phyloP scores from a whole-genome alignment of 805 yeast species.

The Tetrapisispora pingtungensis region DNA sequence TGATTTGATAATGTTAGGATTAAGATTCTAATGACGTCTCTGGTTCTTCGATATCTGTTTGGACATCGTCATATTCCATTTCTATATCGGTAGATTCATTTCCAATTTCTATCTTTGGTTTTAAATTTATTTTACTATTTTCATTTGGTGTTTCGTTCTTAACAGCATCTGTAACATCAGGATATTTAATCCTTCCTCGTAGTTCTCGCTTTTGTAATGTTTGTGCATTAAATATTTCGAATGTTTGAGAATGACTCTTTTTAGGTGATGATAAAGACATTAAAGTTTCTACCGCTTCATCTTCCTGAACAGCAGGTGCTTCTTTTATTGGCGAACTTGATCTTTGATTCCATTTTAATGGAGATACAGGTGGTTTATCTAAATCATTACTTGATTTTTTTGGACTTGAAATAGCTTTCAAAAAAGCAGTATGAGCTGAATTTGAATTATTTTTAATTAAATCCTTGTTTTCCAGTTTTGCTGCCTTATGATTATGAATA shows the following conservation, averaged over 20 bases:
- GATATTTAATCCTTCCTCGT: not conserved
- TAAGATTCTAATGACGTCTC: not conserved
- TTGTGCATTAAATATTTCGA: not conserved
- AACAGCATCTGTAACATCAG: not conserved
- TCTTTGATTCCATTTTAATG: slow-evolving; percentile 5
- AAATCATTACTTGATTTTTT: not conserved
- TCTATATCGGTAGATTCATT: not conserved
- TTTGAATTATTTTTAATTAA: slow-evolving; percentile 10
- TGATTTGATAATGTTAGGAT: too few relatives aligned
- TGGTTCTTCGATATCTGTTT: slow-evolving; percentile 16
- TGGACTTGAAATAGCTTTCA: slow-evolving; percentile 30
- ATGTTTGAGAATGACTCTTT: slow-evolving; percentile 3
- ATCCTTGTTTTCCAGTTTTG: not conserved
- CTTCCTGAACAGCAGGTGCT: slow-evolving; percentile 24
- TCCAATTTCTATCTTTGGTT: not conserved
- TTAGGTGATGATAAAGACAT: slow-evolving; percentile 34
- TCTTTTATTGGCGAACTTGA: slow-evolving; percentile 4
- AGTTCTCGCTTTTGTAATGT: too few relatives aligned
- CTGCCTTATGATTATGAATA: not conserved
- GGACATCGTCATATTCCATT: slow-evolving; percentile 7
- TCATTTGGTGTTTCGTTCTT: not conserved
- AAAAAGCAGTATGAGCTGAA: slow-evolving; percentile 34
- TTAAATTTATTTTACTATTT: not conserved
- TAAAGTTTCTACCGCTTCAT: slow-evolving; percentile 33
- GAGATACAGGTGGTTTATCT: slow-evolving; percentile 1